phyloP scores from a whole-genome alignment of 208 protist genomes.

The Acanthamoeba lenticulata region DNA sequence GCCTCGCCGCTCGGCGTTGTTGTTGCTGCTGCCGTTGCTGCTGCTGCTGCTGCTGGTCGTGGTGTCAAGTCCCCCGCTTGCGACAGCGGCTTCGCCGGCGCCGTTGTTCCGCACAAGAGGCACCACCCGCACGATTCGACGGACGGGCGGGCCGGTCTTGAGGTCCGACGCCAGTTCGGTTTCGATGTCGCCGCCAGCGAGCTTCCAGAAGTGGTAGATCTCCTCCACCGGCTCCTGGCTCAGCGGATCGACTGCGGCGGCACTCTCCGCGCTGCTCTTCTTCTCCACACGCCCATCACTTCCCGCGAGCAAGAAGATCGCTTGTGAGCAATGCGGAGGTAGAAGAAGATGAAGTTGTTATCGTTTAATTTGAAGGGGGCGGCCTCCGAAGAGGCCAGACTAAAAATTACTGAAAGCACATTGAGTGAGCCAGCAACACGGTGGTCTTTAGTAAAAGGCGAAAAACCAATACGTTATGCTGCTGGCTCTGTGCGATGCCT shows the following conservation, averaged over 20 bases:
- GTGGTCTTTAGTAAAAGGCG: conserved; percentile 62
- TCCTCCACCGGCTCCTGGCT: conserved; percentile 2
- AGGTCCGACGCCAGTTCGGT: conserved; percentile 52
- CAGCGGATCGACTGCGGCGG: background rate
- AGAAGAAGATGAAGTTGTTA: background rate
- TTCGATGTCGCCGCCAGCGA: conserved; percentile 74
- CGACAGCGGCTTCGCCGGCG: background rate
- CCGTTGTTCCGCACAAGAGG: background rate
- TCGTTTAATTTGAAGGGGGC: background rate
- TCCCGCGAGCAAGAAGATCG: too few relatives aligned
- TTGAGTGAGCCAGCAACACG: conserved; percentile 45
- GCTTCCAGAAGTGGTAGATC: conserved; percentile 75
- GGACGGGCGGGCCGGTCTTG: conserved; percentile 64
- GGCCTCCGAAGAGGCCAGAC: background rate
- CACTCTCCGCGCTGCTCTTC: background rate
- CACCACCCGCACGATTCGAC: conserved; percentile 28
- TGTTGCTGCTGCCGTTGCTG: background rate
- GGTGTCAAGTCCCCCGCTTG: background rate
- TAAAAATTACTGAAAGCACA: conserved; percentile 47
- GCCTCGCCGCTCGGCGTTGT: background rate
- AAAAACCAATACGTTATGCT: conserved; percentile 58
- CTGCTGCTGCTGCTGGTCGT: background rate
- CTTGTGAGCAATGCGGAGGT: background rate
- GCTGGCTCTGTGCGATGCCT: conserved; percentile 46
- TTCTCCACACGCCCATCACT: background rate